Evolutionary conservation across 2,329 filamentous ascomycete genomes (phyloP), one percentile per base, ranked within the genome.

Genomic region (Phialophora verrucosa): DNA sequence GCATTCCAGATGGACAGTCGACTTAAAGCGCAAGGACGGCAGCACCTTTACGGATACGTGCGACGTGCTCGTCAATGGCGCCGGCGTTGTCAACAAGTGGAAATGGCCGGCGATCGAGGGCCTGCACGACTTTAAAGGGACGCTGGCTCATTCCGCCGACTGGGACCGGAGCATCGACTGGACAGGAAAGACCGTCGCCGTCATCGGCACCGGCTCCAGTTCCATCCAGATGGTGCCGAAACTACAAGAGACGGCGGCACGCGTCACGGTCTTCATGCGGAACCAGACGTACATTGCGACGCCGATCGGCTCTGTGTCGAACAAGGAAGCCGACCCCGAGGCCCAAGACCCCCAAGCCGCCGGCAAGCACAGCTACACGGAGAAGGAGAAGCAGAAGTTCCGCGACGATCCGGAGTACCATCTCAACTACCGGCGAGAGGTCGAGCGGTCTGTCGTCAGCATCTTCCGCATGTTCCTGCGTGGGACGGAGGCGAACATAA

Each of bases 41-140:
- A 65, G 35, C 58, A 65, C 64, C 5, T 70, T 70, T 56, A 62
- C n/a, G 14, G 69, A 70, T 29, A 63, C 57, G 3, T 69, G 66
- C 56, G 54, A 70, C 44, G 69, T 70, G 11, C 29, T 70, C 23
- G 63, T 70, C 49, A 70, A 70, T 29, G 69, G 69, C 17, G 44
- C 69, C 27, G 69, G 69, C 7, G 59, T 67, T 0, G 23, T 70
- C 55, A 66, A 68, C 61, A 70, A 72, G 23, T 75, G 73, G 73
- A 75, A 75, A 35, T 83, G 79, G 78, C 82, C 79, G 1, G 60
- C 69, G 1, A 78, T 80, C 31, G 68, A 69, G 2, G 78, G 79
- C 2, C 68, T 79, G 6, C 63, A 76, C 14, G 69, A 71, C 6
- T 80, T 79, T 67, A 65, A 74, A 54, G 78, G 79, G 2, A 64